These are phyloP conservation scores for Ceratopteris richardii DNA, from an alignment of 75 land plant species.

Conservation along the genomic window DNA sequence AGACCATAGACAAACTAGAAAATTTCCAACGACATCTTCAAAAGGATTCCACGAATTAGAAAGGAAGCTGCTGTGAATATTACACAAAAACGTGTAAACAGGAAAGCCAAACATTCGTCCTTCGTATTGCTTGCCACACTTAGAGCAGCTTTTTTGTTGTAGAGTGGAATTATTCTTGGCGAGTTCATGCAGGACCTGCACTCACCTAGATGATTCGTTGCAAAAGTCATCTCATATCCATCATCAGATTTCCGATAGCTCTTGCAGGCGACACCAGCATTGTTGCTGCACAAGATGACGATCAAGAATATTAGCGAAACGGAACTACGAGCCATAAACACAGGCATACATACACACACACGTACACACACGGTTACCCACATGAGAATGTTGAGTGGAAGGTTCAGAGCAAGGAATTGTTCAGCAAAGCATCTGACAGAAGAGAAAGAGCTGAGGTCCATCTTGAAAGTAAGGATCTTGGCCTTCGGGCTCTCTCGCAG, in stretches of 20 bases:
- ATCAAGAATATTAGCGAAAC: neutral
- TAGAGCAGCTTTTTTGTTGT: too few relatives aligned
- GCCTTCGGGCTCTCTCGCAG: slow-evolving; percentile 40
- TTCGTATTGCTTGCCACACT: too few relatives aligned
- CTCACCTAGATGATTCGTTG: slow-evolving; percentile 69
- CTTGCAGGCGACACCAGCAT: slow-evolving; percentile 51
- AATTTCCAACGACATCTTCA: too few relatives aligned
- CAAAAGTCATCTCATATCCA: slow-evolving; percentile 68
- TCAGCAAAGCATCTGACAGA: slow-evolving; percentile 47
- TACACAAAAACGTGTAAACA: too few relatives aligned
- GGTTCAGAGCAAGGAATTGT: slow-evolving; percentile 29
- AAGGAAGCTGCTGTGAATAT: too few relatives aligned
- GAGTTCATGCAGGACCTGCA: too few relatives aligned
- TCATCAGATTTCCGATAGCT: slow-evolving; percentile 49
- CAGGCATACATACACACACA: too few relatives aligned
- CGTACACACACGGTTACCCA: slow-evolving; percentile 8
- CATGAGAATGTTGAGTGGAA: slow-evolving; percentile 76
- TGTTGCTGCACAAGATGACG: slow-evolving; percentile 41
- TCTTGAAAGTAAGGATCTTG: slow-evolving; percentile 35
- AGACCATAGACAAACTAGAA: too few relatives aligned
- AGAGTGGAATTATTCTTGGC: too few relatives aligned
- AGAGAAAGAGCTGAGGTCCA: slow-evolving; percentile 62
- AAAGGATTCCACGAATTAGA: too few relatives aligned
- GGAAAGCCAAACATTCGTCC: too few relatives aligned
- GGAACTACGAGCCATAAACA: too few relatives aligned